These are phyloP conservation scores for Solanum phureja DNA, from an alignment of 257 asterid genomes.

Conservation along the genomic window DNA sequence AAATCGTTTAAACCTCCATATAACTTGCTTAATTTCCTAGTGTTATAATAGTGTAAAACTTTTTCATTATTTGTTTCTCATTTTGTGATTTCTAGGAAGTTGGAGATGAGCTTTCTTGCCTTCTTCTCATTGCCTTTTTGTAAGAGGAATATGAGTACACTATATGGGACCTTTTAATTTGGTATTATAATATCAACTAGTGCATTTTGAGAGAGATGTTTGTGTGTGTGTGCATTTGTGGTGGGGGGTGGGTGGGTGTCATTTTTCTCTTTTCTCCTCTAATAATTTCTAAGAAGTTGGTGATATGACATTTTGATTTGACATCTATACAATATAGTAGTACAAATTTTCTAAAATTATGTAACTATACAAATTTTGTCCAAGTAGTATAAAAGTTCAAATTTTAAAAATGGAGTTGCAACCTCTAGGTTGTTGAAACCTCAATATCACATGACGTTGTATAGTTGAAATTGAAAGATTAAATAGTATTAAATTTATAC, in stretches of 20 bases:
- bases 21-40: not conserved
- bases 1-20: too few relatives aligned
- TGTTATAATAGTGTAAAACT: not conserved
- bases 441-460: not conserved
- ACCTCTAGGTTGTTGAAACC: not conserved
- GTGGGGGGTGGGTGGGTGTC: too few relatives aligned
- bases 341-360: not conserved
- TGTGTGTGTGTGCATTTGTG: not conserved
- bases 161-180: not conserved
- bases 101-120: not conserved
- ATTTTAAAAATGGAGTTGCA: not conserved
- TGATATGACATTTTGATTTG: too few relatives aligned
- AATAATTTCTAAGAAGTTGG: too few relatives aligned
- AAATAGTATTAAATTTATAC: not conserved
- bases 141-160: not conserved
- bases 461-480: not conserved
- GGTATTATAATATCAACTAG: not conserved
- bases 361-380: not conserved
- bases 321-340: not conserved
- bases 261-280: too few relatives aligned
- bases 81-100: not conserved
- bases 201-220: not conserved
- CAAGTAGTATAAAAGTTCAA: not conserved
- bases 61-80: not conserved
- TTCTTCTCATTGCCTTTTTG: not conserved